Conservation (phyloP, 129 eudicot species). For the Ambrosia artemisiifolia region DNA sequence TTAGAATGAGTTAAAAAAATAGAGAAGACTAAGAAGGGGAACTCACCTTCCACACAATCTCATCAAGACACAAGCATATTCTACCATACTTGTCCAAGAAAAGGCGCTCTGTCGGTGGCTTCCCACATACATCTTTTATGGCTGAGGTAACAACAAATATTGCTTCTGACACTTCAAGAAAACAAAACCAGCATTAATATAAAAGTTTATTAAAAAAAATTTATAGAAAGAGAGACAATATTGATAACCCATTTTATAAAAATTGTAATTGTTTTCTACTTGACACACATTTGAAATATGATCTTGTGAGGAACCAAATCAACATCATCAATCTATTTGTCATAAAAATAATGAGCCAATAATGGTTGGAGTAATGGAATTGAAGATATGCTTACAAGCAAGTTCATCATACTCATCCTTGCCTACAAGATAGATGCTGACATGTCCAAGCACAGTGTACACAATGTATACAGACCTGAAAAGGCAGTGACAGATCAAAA, state of each 20-base stretch:
- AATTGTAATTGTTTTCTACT: not conserved
- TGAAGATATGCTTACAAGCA: conserved; percentile 59
- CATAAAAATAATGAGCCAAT: not conserved
- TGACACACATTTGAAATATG: not conserved
- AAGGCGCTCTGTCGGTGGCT: conserved; percentile 91
- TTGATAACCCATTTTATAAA: not conserved
- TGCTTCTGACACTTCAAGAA: conserved; percentile 75
- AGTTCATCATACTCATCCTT: conserved; percentile 99
- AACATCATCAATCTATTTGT: not conserved
- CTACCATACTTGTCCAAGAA: conserved; percentile 96
- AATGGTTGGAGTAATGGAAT: not conserved
- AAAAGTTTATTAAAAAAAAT: not conserved
- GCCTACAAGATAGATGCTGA: conserved; percentile 88
- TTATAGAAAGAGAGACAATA: not conserved
- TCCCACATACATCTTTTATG: conserved; percentile 95
- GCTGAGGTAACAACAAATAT: conserved; percentile 90
- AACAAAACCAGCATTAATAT: conserved; percentile 9
- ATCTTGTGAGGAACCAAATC: not conserved
- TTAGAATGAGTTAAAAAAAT: conserved; percentile 16
- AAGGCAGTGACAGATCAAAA: conserved; percentile 8
- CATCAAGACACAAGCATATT: conserved; percentile 95
- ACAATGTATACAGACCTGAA: conserved; percentile 92
- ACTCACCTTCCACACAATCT: conserved; percentile 91
- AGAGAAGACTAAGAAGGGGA: not conserved
- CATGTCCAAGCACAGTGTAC: conserved; percentile 94